phyloP scores from a whole-genome alignment of 2,329 filamentous ascomycete species.

The Sarocladium oryzae region DNA sequence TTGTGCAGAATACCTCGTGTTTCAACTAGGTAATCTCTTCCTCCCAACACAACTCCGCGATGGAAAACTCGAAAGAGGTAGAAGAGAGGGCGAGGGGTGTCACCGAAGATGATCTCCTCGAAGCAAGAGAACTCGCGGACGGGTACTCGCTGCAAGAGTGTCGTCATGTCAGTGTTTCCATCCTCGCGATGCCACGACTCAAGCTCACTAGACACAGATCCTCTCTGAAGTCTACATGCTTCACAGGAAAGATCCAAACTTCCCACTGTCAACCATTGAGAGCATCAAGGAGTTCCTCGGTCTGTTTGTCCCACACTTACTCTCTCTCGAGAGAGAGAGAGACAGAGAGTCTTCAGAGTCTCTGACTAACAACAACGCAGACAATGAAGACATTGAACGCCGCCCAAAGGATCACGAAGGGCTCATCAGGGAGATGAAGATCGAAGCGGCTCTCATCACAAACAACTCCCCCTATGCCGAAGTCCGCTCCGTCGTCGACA shows the following conservation, averaged over 20 bases:
- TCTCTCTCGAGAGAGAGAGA: too few relatives aligned
- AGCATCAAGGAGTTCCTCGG: constrained; percentile 34
- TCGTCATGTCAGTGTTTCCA: background rate
- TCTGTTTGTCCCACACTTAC: constrained; percentile 14
- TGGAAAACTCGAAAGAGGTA: background rate
- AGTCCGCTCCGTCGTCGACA: constrained; percentile 49
- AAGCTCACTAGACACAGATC: background rate
- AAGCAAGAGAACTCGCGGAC: background rate
- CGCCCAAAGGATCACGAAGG: constrained; percentile 41
- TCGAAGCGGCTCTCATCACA: constrained; percentile 47
- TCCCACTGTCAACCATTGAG: constrained; percentile 30
- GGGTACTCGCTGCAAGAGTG: background rate
- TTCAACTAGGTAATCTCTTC: background rate
- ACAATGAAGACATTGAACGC: constrained; percentile 35
- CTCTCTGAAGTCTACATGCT: background rate
- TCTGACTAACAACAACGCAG: too few relatives aligned
- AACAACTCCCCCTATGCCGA: constrained; percentile 53
- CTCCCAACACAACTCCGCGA: background rate
- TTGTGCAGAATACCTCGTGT: too few relatives aligned
- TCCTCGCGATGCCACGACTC: too few relatives aligned
- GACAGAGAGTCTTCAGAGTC: too few relatives aligned
- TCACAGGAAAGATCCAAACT: constrained; percentile 29
- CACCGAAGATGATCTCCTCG: background rate
- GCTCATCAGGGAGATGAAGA: constrained; percentile 47
- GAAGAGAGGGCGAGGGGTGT: background rate